A percentile compares a stretch with the other conserved stretches of the same genome.
Evolutionary conservation across 208 protist species (phyloP).

Genomic region (Paratrypanosoma confusum): DNA sequence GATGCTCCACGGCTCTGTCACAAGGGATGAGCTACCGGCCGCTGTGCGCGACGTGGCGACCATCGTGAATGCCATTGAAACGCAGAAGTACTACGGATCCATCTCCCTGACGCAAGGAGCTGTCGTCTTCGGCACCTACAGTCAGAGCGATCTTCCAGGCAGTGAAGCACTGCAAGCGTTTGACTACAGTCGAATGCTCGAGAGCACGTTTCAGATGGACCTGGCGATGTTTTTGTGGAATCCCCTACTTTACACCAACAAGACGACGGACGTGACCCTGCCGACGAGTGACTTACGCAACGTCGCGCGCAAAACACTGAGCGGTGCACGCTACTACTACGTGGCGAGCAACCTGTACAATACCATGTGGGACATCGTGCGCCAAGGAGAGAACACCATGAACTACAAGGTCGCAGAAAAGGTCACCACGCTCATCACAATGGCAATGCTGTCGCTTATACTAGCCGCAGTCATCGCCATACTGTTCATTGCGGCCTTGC

Average conservation of each 20-base stretch:
- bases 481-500: not conserved
- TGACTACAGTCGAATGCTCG: constrained; percentile 5
- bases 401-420: not conserved
- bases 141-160: not conserved
- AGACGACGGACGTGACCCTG: not conserved
- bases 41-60: too few species aligned
- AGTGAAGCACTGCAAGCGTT: not conserved
- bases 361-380: not conserved
- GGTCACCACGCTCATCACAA: not conserved
- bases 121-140: not conserved
- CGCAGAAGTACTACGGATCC: not conserved
- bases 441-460: not conserved
- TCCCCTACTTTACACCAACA: constrained; percentile 1
- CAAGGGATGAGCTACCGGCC: too few species aligned
- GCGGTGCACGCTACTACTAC: constrained; percentile 5
- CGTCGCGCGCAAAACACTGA: not conserved
- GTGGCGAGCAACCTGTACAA: not conserved
- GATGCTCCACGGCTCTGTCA: too few species aligned
- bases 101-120: not conserved
- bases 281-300: not conserved
- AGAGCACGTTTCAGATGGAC: constrained; percentile 1
- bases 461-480: constrained; percentile 1
- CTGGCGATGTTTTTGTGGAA: not conserved
- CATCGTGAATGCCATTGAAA: too few species aligned
- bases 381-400: not conserved